Evolutionary conservation across 768 basidiomycete genomes (phyloP).

Genomic region (Cystoderma amianthinum): DNA sequence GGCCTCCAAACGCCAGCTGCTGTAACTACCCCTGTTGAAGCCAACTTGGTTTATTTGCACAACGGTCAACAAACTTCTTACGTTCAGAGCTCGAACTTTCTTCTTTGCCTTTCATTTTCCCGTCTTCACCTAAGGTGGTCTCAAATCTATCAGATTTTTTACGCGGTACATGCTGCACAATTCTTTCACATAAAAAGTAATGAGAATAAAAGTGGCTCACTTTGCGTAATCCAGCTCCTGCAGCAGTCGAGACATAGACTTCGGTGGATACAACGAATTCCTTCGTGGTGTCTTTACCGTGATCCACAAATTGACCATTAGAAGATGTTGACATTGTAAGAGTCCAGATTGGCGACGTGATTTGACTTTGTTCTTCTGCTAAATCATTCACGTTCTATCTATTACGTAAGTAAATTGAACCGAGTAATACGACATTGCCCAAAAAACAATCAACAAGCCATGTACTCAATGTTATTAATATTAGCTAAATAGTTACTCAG

Average conservation of each 20-base stretch:
- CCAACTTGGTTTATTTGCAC: slow-evolving; percentile 69
- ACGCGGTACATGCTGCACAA: slow-evolving; percentile 17
- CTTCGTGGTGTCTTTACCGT: slow-evolving; percentile 8
- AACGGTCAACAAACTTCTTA: no score
- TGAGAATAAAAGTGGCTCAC: slow-evolving; percentile 21
- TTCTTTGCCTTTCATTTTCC: slow-evolving; percentile 66
- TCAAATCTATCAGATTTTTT: slow-evolving; percentile 54
- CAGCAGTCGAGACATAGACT: slow-evolving; percentile 50
- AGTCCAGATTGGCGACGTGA: no score
- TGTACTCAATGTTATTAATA: no score
- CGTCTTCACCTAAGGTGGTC: slow-evolving; percentile 33
- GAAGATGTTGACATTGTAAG: no score
- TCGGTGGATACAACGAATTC: slow-evolving; percentile 62
- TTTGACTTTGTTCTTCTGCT: background rate
- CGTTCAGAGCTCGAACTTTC: no score
- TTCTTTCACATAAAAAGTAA: background rate
- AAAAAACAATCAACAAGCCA: no score
- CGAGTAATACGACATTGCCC: no score
- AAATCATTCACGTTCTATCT: background rate
- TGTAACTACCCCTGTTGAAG: slow-evolving; percentile 42
- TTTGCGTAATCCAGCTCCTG: slow-evolving; percentile 48
- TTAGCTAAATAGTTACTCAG: no score
- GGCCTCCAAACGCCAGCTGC: slow-evolving; percentile 67
- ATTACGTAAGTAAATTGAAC: no score
- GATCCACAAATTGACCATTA: no score